Percentiles rank a stretch among this genome's conserved stretches.
Conservation (phyloP, 768 basidiomycete species). For the Fomitopsis pulvina region DNA sequence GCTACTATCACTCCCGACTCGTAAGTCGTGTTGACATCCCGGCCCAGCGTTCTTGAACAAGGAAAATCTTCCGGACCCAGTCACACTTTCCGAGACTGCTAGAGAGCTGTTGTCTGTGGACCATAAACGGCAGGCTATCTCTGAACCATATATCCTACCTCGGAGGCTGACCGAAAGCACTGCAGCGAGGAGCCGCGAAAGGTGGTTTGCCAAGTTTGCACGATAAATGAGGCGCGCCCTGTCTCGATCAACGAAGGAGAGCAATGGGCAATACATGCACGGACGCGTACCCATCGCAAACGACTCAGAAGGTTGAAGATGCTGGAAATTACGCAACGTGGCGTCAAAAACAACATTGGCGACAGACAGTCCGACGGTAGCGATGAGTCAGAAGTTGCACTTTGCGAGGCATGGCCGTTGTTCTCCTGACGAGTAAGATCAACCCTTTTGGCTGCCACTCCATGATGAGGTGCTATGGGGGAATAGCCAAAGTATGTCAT, state of each 20-base stretch:
- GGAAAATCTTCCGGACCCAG: conserved; percentile 48
- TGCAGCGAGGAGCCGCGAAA: conserved; percentile 48
- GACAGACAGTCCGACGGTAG: conserved; percentile 1
- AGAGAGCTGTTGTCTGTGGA: conserved; percentile 37
- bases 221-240: conserved; percentile 46
- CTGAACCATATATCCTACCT: conserved; percentile 4
- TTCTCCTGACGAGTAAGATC: too few relatives aligned
- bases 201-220: conserved; percentile 57
- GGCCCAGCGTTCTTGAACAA: conserved; percentile 51
- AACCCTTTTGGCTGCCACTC: too few relatives aligned
- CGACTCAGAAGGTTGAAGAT: conserved; percentile 13
- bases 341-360: not conserved
- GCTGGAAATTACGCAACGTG: not conserved
- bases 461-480: too few relatives aligned
- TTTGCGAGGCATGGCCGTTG: too few relatives aligned
- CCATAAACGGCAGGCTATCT: not conserved
- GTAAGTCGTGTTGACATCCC: too few relatives aligned
- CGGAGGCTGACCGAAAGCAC: conserved; percentile 43
- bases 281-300: conserved; percentile 50
- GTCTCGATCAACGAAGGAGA: conserved; percentile 53
- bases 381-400: not conserved
- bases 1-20: not conserved
- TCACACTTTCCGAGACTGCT: conserved; percentile 48
- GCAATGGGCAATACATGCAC: conserved; percentile 51
- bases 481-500: too few relatives aligned